A percentile compares a stretch with the other conserved stretches of the same genome.
Conservation (phyloP, 2,329 filamentous ascomycete species). For the Pyrenochaeta sp. region DNA sequence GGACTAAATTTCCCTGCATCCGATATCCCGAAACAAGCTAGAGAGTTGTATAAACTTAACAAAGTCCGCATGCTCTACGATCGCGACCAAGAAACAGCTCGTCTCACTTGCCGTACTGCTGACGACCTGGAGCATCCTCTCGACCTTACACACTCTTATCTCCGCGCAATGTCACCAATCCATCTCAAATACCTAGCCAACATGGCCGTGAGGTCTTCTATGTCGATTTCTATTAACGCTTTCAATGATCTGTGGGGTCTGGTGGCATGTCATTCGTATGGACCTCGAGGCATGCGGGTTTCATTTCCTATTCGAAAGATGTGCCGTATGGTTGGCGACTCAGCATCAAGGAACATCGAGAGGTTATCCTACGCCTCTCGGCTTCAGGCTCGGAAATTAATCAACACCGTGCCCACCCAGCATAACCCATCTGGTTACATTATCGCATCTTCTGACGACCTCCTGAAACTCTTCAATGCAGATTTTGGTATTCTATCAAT, state of each 20-base stretch:
- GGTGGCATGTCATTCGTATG: constrained; percentile 86
- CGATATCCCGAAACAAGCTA: constrained; percentile 84
- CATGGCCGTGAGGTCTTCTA: constrained; percentile 92
- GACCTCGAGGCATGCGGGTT: constrained; percentile 81
- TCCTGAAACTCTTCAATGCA: constrained; percentile 84
- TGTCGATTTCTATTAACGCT: constrained; percentile 92
- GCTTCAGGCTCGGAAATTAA: constrained; percentile 85
- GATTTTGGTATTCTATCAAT: constrained; percentile 89
- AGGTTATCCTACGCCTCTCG: constrained; percentile 85
- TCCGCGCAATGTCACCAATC: constrained; percentile 90
- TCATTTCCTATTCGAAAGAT: constrained; percentile 92
- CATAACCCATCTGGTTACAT: constrained; percentile 89
- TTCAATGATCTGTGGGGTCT: constrained; percentile 88
- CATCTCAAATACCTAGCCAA: constrained; percentile 87
- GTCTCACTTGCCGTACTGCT: constrained; percentile 79
- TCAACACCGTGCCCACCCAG: constrained; percentile 82
- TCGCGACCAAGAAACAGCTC: constrained; percentile 78
- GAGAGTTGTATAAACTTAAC: constrained; percentile 90
- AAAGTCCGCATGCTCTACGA: constrained; percentile 90
- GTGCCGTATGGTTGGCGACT: constrained; percentile 87
- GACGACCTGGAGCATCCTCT: constrained; percentile 78
- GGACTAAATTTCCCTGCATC: constrained; percentile 88
- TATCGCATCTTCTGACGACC: constrained; percentile 85
- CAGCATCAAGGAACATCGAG: constrained; percentile 86
- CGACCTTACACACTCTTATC: constrained; percentile 84